phyloP scores from a whole-genome alignment of 2,329 filamentous ascomycete species.

The Fusarium pseudocircinatum region DNA sequence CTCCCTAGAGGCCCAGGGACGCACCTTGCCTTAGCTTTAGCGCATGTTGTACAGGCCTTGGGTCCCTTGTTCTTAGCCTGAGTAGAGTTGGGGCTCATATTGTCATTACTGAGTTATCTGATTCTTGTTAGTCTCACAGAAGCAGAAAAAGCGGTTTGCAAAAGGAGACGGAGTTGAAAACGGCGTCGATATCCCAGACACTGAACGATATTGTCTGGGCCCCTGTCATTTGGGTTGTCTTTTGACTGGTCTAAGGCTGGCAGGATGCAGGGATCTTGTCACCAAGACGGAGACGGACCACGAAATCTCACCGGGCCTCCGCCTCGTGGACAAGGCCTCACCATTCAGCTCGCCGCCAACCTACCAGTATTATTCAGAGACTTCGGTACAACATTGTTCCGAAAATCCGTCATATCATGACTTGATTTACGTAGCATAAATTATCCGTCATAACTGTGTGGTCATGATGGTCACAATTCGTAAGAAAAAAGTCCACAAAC shows the following conservation, averaged over 20 bases:
- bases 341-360: neutral
- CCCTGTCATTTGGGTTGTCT: conserved; percentile 25
- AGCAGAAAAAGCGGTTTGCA: conserved; percentile 26
- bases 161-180: conserved; percentile 37
- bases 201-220: conserved; percentile 11
- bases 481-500: neutral
- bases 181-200: conserved; percentile 24
- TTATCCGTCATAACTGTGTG: neutral
- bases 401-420: neutral
- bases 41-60: conserved; percentile 61
- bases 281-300: conserved; percentile 40
- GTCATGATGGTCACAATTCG: neutral
- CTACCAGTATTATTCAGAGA: neutral
- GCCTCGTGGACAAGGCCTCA: conserved; percentile 19
- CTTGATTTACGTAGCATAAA: neutral
- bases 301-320: conserved; percentile 46
- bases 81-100: conserved; percentile 31
- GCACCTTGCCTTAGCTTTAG: conserved; percentile 62
- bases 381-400: conserved; percentile 20
- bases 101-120: conserved; percentile 27
- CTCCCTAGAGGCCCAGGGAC: conserved; percentile 53
- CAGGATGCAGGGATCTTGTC: conserved; percentile 23
- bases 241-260: conserved; percentile 30
- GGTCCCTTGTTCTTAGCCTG: conserved; percentile 54
- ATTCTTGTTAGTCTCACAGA: conserved; percentile 6